Evolutionary conservation across 176 grass and related monocot species (phyloP).

Genomic region (Oryza punctata): DNA sequence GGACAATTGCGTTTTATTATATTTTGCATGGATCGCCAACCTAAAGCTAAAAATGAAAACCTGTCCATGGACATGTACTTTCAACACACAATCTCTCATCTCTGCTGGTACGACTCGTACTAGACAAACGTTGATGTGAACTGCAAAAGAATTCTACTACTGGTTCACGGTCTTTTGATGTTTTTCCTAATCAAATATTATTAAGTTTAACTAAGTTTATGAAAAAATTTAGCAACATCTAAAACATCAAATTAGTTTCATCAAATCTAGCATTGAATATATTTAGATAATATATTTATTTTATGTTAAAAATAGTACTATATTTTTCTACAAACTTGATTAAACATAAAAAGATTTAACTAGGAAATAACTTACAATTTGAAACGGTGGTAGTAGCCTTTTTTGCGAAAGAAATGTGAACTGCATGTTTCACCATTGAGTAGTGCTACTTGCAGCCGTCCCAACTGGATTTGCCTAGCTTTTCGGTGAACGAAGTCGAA

Average conservation of each 20-base stretch:
- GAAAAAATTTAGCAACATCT: too few species aligned
- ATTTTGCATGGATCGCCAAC: constrained; percentile 20
- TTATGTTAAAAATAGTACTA: too few species aligned
- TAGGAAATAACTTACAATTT: too few species aligned
- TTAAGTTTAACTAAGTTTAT: too few species aligned
- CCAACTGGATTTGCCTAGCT: background rate
- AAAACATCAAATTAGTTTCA: too few species aligned
- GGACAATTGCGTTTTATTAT: constrained; percentile 11
- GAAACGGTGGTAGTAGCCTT: too few species aligned
- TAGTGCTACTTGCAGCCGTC: constrained; percentile 15
- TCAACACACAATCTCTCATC: background rate
- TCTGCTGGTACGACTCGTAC: background rate
- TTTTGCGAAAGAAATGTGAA: background rate
- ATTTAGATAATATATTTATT: too few species aligned
- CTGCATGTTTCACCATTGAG: background rate
- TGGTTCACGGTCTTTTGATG: too few species aligned
- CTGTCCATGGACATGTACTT: constrained; percentile 10
- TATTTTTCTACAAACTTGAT: too few species aligned
- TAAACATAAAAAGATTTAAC: too few species aligned
- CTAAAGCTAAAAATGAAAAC: background rate
- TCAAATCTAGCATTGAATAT: too few species aligned
- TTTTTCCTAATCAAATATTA: too few species aligned
- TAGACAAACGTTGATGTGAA: background rate
- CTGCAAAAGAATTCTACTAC: background rate
- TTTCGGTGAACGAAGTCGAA: background rate